Evolutionary conservation across 441 rosid species (phyloP).

Genomic region (Erodium moschatum): DNA sequence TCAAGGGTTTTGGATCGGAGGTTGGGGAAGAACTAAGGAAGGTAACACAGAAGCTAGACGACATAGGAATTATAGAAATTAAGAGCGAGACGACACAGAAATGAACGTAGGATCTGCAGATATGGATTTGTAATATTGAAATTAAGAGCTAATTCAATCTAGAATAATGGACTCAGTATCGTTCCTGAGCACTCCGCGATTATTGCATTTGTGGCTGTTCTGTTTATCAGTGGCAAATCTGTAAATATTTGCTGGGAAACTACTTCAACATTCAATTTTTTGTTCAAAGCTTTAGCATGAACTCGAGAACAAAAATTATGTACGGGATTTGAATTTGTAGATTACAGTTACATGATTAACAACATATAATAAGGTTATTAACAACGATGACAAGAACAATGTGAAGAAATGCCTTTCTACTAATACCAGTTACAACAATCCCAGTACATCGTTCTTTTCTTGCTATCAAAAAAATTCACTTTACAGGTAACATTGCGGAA

Average conservation of each 20-base stretch:
- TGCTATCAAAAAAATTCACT: slow-evolving; percentile 50
- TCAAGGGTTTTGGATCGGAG: background rate
- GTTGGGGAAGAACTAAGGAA: background rate
- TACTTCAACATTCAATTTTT: too few species aligned
- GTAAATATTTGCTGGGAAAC: background rate
- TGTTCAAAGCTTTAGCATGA: too few species aligned
- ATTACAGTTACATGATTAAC: too few species aligned
- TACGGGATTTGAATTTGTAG: too few species aligned
- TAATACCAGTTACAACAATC: slow-evolving; percentile 45
- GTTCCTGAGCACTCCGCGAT: too few species aligned
- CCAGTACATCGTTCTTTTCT: slow-evolving; percentile 34
- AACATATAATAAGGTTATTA: too few species aligned
- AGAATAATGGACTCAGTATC: too few species aligned
- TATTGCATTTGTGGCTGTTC: too few species aligned
- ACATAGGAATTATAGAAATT: too few species aligned
- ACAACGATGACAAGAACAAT: background rate
- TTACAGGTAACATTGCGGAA: slow-evolving; percentile 42
- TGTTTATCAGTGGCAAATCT: background rate
- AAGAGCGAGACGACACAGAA: too few species aligned
- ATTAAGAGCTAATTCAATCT: background rate
- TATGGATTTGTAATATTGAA: background rate
- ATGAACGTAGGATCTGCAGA: background rate
- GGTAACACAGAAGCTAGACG: too few species aligned
- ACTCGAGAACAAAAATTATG: too few species aligned
- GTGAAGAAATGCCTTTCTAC: slow-evolving; percentile 17